phyloP scores from a whole-genome alignment of 2,329 filamentous ascomycete genomes.

The Sphaerostilbella broomeana region DNA sequence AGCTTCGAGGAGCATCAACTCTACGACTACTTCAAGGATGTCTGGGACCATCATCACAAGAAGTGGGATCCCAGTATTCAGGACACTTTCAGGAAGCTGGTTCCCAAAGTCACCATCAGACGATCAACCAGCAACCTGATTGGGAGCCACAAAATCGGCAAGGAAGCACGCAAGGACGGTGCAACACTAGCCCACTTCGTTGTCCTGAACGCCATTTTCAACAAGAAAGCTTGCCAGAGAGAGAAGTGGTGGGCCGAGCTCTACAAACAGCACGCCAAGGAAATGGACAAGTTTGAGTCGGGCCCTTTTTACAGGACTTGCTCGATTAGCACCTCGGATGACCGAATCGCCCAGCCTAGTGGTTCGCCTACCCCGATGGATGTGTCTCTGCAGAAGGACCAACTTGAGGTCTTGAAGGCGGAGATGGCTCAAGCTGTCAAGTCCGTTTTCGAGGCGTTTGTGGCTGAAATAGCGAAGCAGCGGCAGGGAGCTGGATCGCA shows the following conservation, averaged over 20 bases:
- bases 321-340: neutral
- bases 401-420: too few species aligned
- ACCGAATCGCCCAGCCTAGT: neutral
- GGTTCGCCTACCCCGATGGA: too few species aligned
- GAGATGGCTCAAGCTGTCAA: too few species aligned
- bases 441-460: too few species aligned
- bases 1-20: neutral
- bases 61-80: neutral
- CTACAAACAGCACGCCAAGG: neutral
- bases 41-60: neutral
- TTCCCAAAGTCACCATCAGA: neutral
- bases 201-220: constrained; percentile 1
- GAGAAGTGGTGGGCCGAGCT: neutral
- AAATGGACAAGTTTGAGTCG: neutral
- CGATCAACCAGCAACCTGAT: neutral
- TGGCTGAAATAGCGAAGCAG: too few species aligned
- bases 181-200: neutral
- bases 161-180: neutral
- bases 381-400: too few species aligned
- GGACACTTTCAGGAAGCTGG: neutral
- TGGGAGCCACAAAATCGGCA: neutral
- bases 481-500: too few species aligned
- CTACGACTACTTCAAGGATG: neutral
- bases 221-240: neutral
- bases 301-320: neutral